Evolutionary conservation across 2,329 filamentous ascomycete genomes (phyloP).

Genomic region (Orbilia ellipsospora): DNA sequence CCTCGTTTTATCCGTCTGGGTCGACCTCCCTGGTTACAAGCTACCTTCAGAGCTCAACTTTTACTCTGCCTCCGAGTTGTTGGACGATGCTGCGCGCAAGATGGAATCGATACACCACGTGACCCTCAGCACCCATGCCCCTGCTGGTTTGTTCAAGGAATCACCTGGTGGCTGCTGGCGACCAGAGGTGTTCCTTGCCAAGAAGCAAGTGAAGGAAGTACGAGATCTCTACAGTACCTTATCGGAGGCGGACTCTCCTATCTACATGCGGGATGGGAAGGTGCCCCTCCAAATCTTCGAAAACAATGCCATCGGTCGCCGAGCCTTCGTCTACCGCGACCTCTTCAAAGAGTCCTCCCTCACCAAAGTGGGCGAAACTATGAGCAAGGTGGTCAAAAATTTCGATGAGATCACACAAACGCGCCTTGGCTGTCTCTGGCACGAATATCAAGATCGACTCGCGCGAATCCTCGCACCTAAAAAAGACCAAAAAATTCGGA

Average conservation of each 20-base stretch:
- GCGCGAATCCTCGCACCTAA: slow-evolving; percentile 29
- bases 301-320: slow-evolving; percentile 44
- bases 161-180: slow-evolving; percentile 50
- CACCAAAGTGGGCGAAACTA: slow-evolving; percentile 35
- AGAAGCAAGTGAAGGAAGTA: slow-evolving; percentile 40
- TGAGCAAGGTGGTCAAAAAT: slow-evolving; percentile 50
- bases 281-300: slow-evolving; percentile 35
- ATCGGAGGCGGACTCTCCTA: slow-evolving; percentile 38
- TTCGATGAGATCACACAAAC: slow-evolving; percentile 41
- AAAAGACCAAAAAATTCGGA: slow-evolving; percentile 15
- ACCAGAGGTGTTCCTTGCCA: slow-evolving; percentile 39
- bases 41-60: slow-evolving; percentile 39
- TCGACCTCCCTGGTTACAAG: slow-evolving; percentile 49
- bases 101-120: slow-evolving; percentile 50
- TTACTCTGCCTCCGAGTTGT: slow-evolving; percentile 27
- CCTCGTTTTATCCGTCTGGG: slow-evolving; percentile 46
- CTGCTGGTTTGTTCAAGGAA: slow-evolving; percentile 46
- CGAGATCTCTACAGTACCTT: slow-evolving; percentile 45
- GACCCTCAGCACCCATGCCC: slow-evolving; percentile 49
- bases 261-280: slow-evolving; percentile 44
- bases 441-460: slow-evolving; percentile 46
- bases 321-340: slow-evolving; percentile 44
- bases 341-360: slow-evolving; percentile 29
- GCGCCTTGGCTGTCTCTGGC: slow-evolving; percentile 43
- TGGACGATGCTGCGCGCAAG: slow-evolving; percentile 47